Conservation (phyloP, 768 basidiomycete species). For the Coprinellus micaceus region DNA sequence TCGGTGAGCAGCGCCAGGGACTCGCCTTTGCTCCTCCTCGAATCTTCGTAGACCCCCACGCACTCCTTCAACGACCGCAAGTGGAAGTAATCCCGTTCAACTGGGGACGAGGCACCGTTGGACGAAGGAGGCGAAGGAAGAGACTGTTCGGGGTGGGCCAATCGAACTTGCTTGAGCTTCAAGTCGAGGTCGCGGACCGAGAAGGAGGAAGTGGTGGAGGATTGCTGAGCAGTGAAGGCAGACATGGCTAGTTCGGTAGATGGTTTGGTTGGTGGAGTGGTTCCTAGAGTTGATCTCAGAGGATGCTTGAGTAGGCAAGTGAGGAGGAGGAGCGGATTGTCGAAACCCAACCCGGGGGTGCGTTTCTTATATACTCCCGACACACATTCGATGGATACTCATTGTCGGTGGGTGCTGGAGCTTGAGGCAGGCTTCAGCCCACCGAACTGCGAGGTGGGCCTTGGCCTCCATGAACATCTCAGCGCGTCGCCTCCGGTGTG, state of each 20-base stretch:
- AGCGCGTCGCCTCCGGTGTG: too few species aligned
- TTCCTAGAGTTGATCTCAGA: too few species aligned
- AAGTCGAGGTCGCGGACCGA: background rate
- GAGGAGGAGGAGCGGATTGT: background rate
- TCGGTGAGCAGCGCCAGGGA: constrained; percentile 69
- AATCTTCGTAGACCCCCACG: constrained; percentile 45
- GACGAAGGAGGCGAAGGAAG: background rate
- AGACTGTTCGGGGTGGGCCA: background rate
- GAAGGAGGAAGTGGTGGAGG: background rate
- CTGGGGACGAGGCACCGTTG: background rate
- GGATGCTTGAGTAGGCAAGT: background rate
- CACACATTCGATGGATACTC: too few species aligned
- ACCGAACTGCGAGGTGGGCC: too few species aligned
- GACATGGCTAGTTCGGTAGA: background rate
- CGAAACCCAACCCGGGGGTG: background rate
- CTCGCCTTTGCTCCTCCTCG: constrained; percentile 24
- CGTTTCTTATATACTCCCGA: too few species aligned
- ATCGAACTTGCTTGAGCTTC: background rate
- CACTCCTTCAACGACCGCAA: background rate
- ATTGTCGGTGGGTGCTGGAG: too few species aligned
- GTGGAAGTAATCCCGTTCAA: background rate
- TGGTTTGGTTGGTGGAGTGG: background rate
- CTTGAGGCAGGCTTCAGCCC: too few species aligned
- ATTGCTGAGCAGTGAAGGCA: background rate
- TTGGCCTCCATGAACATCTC: too few species aligned